Evolutionary conservation across 352 stramenopile genomes (phyloP).

Genomic region (Thraustotheca clavata): DNA sequence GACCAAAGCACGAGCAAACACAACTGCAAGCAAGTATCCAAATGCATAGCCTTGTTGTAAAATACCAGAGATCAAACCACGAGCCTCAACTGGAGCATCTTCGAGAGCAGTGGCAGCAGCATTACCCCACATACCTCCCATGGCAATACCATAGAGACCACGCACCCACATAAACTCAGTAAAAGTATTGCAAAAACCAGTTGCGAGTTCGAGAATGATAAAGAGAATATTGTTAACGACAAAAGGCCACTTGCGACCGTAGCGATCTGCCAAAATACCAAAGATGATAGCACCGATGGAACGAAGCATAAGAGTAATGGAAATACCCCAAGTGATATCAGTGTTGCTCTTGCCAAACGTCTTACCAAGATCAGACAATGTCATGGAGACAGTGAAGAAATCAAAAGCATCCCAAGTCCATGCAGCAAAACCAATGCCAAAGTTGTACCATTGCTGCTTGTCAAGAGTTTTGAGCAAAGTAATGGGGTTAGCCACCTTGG

Average conservation of each 20-base stretch:
- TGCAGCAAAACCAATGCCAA: slow-evolving; percentile 29
- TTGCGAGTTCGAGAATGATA: slow-evolving; percentile 32
- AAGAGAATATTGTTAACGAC: slow-evolving; percentile 39
- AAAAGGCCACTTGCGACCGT: slow-evolving; percentile 34
- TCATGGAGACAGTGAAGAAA: slow-evolving; percentile 49
- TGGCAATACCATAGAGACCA: slow-evolving; percentile 32
- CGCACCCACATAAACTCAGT: slow-evolving; percentile 31
- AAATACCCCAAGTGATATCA: slow-evolving; percentile 47
- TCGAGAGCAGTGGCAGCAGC: slow-evolving; percentile 33
- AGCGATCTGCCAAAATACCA: slow-evolving; percentile 36
- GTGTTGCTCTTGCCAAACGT: slow-evolving; percentile 33
- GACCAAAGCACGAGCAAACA: slow-evolving; percentile 30
- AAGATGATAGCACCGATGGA: slow-evolving; percentile 36
- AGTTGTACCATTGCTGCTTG: slow-evolving; percentile 32
- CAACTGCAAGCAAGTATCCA: slow-evolving; percentile 32
- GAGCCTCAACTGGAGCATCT: slow-evolving; percentile 27
- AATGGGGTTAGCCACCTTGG: not conserved
- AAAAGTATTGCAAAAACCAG: slow-evolving; percentile 33
- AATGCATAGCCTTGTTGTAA: slow-evolving; percentile 41
- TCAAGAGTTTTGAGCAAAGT: slow-evolving; percentile 27
- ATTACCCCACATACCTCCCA: slow-evolving; percentile 40
- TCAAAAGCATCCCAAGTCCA: slow-evolving; percentile 46
- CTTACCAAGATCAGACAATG: slow-evolving; percentile 35
- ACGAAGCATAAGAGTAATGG: slow-evolving; percentile 42
- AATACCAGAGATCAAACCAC: slow-evolving; percentile 39